phyloP scores from a whole-genome alignment of 306 rosid species.

The Cyclanthera cordifolia region DNA sequence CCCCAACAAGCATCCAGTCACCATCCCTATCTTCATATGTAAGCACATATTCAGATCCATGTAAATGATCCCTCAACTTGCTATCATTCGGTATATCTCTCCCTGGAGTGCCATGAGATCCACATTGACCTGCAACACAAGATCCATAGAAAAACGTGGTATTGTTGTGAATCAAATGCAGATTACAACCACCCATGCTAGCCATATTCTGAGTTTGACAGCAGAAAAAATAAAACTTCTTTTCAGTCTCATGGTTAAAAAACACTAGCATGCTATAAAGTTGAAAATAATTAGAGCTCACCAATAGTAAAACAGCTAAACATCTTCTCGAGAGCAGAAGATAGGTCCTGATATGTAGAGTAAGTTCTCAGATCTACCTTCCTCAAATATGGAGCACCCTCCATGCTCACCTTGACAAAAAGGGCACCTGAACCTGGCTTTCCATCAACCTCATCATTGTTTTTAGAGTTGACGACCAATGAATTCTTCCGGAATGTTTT shows the following conservation, averaged over 20 bases:
- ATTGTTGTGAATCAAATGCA: background rate
- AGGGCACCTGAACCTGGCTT: slow-evolving; percentile 67
- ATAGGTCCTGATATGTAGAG: slow-evolving; percentile 63
- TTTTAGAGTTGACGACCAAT: slow-evolving; percentile 60
- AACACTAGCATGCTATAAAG: background rate
- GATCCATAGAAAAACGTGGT: background rate
- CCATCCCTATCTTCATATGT: slow-evolving; percentile 89
- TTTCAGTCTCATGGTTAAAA: background rate
- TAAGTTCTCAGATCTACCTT: slow-evolving; percentile 87
- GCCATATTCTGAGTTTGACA: background rate
- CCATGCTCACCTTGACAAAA: slow-evolving; percentile 97
- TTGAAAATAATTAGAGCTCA: slow-evolving; percentile 19
- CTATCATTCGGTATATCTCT: slow-evolving; percentile 78
- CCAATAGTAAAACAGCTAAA: slow-evolving; percentile 90
- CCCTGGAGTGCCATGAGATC: slow-evolving; percentile 70
- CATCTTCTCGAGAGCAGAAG: slow-evolving; percentile 96
- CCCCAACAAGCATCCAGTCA: slow-evolving; percentile 99
- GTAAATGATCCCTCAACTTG: slow-evolving; percentile 86
- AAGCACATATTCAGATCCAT: slow-evolving; percentile 90
- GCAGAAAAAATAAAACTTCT: background rate
- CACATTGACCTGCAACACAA: slow-evolving; percentile 58
- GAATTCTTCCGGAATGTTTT: slow-evolving; percentile 84
- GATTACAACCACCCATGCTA: background rate
- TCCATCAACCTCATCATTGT: slow-evolving; percentile 87
- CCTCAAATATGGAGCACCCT: slow-evolving; percentile 96